Base-by-base conservation (phyloP, 2,329 filamentous ascomycete species). In the Penicillium sp. region DNA sequence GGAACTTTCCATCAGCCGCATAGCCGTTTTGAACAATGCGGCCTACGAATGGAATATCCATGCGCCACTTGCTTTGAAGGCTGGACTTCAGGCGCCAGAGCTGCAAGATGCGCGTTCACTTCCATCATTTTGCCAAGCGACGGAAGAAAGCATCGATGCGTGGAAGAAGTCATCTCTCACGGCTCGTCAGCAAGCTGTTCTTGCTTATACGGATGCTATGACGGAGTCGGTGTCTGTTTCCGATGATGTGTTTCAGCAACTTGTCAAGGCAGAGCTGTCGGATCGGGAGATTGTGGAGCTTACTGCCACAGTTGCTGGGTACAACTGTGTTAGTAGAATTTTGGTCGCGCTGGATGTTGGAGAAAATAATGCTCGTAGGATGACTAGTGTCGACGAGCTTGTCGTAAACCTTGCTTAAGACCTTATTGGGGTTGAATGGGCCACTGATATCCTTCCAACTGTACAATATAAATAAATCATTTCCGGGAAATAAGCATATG, bases 241-340 rank as follows among this genome's bases (percentile, higher is more conserved):
- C 18, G 12, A 41, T 15, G 39, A 26, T 7, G 39, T 41, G 39
- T 41, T 41, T 24, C 39, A 41, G 21, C 21, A 41, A 26, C 26
- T 41, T 9, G 12, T 26, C 4, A 26, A 41, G 7, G 21, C 21
- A 9, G n/a, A 26, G 26, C 21, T 26, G 17, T 41, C 39, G 13
- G 12, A 41, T 26, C 39, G 39, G 4, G 18, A 23, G 39, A 41
- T 41, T 41, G 39, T 41, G 2, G 91, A 96, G 76, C 80, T 95
- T 59, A 93, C 89, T 36, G 85, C 88, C 26, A 91, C 88, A n/a
- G 83, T 93, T 51, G 89, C 89, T 13, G 85, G 84, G 49, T 96
- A 95, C 70, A 96, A 96, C 70, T 92, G 90, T 65, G 91, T 95
- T n/a, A 92, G 88, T 68, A 82, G 91, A 20, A 92, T 95, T 62